Evolutionary conservation across 441 rosid species (phyloP), one percentile per base, ranked within the genome.

Genomic region (Mallotus repandus): DNA sequence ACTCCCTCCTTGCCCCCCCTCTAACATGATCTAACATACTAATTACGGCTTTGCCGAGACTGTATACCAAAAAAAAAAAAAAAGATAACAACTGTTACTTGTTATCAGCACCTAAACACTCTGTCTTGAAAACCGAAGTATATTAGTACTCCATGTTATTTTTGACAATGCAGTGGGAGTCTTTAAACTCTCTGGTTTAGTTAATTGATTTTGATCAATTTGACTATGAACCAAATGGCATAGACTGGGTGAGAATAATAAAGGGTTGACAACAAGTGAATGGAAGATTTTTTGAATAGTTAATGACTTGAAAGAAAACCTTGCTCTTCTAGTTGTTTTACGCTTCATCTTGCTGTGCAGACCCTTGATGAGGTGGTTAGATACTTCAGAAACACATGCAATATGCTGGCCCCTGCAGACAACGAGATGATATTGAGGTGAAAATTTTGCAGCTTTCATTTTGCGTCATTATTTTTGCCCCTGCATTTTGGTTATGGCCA

Each of bases 291-390:
- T 16, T 18, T 11, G 7, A 2, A 61, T 71, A 35, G n/a, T 5
- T 49, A n/a, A n/a, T 12, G 52, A n/a, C 11, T 13, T 13, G 43
- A 10, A 49, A 18, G 43, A 5, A 29, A 29, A 29, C 22, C 54
- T 54, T 9, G 19, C 16, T 61, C 12, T 35, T 71, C 5, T 6
- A 48, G 9, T 49, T 22, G 35, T 3, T 18, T 45, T 9, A 45
- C 13, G 45, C 63, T 70, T 22, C 41, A 15, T 63, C 9, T 67
- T 77, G 43, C 48, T 72, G 16, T 77, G 76, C 85, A 92, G 97
- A 92, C 91, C 55, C 92, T 92, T 56, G 88, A 81, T 43, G 97
- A 90, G 50, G 68, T 86, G 9, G 83, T 92, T 75, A 77, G 80
- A 78, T 83, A 69, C 82, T 90, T 81, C 66, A 83, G 61, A 74